Evolutionary conservation across 192 early-diverging fungal species (phyloP).

Genomic region (Coemansia umbellata): DNA sequence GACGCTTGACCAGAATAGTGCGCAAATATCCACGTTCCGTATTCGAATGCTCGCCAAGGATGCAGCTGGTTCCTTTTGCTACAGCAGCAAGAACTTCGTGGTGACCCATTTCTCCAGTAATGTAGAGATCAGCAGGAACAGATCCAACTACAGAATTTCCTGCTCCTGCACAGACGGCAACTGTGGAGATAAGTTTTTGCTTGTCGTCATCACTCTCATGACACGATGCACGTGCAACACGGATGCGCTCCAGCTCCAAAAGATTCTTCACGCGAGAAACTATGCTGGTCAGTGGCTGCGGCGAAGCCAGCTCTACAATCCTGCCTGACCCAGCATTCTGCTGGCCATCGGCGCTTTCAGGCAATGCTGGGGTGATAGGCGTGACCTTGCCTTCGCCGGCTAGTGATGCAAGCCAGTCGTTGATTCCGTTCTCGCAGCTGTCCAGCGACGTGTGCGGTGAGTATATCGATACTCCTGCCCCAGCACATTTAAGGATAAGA

Average conservation of each 20-base stretch:
- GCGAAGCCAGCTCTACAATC: constrained; percentile 21
- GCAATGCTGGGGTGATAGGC: constrained; percentile 39
- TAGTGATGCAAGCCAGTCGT: constrained; percentile 85
- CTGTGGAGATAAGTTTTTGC: constrained; percentile 56
- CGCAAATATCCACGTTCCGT: constrained; percentile 84
- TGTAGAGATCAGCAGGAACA: constrained; percentile 67
- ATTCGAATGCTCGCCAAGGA: constrained; percentile 89
- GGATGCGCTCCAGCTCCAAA: constrained; percentile 65
- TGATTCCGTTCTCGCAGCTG: constrained; percentile 70
- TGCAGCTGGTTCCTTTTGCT: constrained; percentile 71
- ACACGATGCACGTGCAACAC: constrained; percentile 63
- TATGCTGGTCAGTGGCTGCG: constrained; percentile 17
- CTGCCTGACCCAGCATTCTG: constrained; percentile 33
- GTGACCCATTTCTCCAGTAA: constrained; percentile 95
- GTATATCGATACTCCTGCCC: constrained; percentile 82
- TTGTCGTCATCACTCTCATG: constrained; percentile 23
- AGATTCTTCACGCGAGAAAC: constrained; percentile 38
- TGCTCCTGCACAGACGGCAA: constrained; percentile 94
- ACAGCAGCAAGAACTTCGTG: constrained; percentile 87
- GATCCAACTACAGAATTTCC: constrained; percentile 63
- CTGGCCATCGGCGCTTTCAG: constrained; percentile 23
- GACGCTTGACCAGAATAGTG: constrained; percentile 57
- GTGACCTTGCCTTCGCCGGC: constrained; percentile 21
- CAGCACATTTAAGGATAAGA: constrained; percentile 76
- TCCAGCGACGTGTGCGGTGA: constrained; percentile 91